A percentile compares a stretch with the other conserved stretches of the same genome.
phyloP scores from a whole-genome alignment of 176 grass and related monocot genomes.

The Ensete glaucum region DNA sequence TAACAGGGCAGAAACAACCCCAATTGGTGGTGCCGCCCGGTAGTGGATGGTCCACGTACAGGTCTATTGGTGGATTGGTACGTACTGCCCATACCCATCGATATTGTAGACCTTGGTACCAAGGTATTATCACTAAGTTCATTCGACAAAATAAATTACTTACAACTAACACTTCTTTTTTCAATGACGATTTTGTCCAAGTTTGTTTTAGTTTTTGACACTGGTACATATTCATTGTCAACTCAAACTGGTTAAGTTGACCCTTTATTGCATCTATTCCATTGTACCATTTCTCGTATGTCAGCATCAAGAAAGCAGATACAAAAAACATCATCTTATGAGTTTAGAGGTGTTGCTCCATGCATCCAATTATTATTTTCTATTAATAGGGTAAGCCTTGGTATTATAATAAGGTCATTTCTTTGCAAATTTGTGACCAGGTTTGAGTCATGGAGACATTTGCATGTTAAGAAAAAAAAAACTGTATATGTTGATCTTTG shows the following conservation, averaged over 20 bases:
- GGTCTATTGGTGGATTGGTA: no score
- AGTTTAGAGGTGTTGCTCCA: neutral
- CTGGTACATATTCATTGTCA: neutral
- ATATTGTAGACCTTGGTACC: no score
- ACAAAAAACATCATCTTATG: neutral
- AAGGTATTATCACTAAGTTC: neutral
- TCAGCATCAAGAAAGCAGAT: neutral
- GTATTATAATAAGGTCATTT: no score
- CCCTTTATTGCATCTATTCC: neutral
- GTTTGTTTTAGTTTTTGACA: neutral
- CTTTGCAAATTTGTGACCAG: no score
- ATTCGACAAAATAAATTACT: neutral
- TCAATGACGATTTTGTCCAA: neutral
- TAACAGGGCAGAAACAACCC: no score
- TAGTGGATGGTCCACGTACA: no score
- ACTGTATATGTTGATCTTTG: no score
- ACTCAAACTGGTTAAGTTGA: neutral
- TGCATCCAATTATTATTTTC: neutral
- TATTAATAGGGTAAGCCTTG: no score
- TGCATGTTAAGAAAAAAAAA: no score
- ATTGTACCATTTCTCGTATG: neutral
- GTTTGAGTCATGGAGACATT: no score
- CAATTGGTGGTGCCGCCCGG: no score
- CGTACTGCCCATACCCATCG: no score
- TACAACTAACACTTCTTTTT: neutral